Base-by-base conservation (phyloP, 1,284 basidiomycete genomes). In the Ganoderma resinaceum region DNA sequence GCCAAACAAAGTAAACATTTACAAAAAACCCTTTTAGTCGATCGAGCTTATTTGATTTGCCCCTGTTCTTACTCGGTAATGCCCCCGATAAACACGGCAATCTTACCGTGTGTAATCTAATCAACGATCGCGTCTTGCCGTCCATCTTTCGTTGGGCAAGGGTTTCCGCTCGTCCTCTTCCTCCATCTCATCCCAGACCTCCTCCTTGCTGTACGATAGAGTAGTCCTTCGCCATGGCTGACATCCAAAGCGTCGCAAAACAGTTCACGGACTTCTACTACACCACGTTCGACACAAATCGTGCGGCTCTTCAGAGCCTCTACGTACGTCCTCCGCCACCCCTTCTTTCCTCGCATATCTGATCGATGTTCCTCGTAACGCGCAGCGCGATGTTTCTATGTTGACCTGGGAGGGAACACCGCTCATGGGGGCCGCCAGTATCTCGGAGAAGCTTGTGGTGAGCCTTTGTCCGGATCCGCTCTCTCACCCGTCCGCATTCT, bases 381-480 rank as follows among this genome's bases (percentile, higher is more conserved):
- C 18, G 40, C 78, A 99, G 97, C 89, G 96, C 72, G 83, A 86
- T 37, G 70, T 79, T 63, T 99, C 97, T 29, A 98, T 98, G 95
- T 84, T 99, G 76, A 91, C 93, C 12, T 99, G 91, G 82, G 97
- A 99, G 83, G 88, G 89, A 29, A 70, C 79, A 42, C 90, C 86
- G 65, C 82, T 91, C 72, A 83, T 87, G 69, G 95, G 97, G 35
- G 82, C 78, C 0, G 42, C 64, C 0, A 77, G 75, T 31, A 97
- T 98, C 79, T 78, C 87, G n/a, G 90, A 93, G 78, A 98, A 98
- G 82, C 86, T 99, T 63, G 84, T 82, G 65, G 95, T 96, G 78
- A 71, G 84, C 80, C 14, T 35, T 37, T 46, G 40, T 31, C 0
- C 42, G 14, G 7, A 26, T n/a, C 46, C 12, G 20, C n/a, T 23